Base-by-base conservation (phyloP, 2,329 filamentous ascomycete genomes). In the Parastagonospora avenae region DNA sequence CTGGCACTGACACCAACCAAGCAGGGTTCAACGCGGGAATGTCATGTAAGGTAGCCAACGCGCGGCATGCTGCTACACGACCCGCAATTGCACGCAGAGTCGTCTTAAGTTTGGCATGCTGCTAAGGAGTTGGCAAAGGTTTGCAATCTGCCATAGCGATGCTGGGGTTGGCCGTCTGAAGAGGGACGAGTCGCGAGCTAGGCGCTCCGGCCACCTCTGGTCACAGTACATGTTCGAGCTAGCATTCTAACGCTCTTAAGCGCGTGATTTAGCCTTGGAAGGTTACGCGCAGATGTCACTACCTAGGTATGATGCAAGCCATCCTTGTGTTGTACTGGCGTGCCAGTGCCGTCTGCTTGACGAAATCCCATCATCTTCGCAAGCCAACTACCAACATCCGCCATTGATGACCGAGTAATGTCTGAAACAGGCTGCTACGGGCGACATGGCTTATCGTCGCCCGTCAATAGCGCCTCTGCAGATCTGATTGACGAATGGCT, bases 61-160 rank as follows among this genome's bases (percentile, higher is more conserved):
- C 54, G 54, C 54, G 54, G 56, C 61, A 63, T 61, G 55, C 54
- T 59, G 58, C 57, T 57, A 45, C 27, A 42, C 40, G 54, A 42
- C 59, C 57, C 57, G 58, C 56, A 48, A 48, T 48, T 41, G 52
- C 47, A 48, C 51, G 47, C 43, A 53, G 31, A 39, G 49, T 48
- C 41, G 51, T 53, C 49, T 46, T 42, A 42, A 43, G 45, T 48
- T 53, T 52, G 50, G 53, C 54, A 50, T 53, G 47, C 45, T 46
- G 3, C 27, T 38, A 11, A 24, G 19, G 33, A 42, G 48, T 39
- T 46, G 52, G 45, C 36, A 48, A 46, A 37, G 49, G 44, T 39
- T 28, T 32, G n/a, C 42, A 9, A 24, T 45, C 36, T 41, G 45
- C 49, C 49, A 43, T 47, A 45, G 46, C 38, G 50, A 50, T 49